These are phyloP conservation scores for Trichoderma asperelloides DNA, from an alignment of 495 filamentous ascomycete genomes.

Conservation along the genomic window DNA sequence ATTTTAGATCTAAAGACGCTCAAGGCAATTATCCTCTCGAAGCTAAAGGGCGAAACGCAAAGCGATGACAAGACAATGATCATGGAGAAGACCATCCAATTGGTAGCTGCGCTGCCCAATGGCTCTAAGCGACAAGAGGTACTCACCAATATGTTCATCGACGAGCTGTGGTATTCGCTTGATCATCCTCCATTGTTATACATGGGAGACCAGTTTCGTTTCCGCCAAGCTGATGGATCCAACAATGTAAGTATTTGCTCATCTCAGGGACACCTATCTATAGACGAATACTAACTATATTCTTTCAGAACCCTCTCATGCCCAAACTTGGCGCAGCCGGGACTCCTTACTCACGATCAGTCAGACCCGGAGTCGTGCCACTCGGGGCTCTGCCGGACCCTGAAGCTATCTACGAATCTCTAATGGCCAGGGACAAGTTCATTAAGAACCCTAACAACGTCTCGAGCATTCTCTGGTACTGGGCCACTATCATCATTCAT, in stretches of 20 bases:
- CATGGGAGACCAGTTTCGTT: conserved; percentile 56
- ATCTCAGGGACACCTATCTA: neutral
- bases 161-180: conserved; percentile 58
- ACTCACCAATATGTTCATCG: conserved; percentile 61
- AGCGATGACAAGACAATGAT: conserved; percentile 69
- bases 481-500: conserved; percentile 85
- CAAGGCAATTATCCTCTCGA: conserved; percentile 23
- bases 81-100: conserved; percentile 71
- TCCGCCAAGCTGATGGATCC: conserved; percentile 67
- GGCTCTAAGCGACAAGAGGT: conserved; percentile 53
- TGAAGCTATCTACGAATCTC: conserved; percentile 64
- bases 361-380: conserved; percentile 53
- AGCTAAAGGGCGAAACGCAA: conserved; percentile 42
- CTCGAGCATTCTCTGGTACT: conserved; percentile 82
- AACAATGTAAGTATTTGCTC: conserved; percentile 30
- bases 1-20: conserved; percentile 33
- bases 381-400: conserved; percentile 65
- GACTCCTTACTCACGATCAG: conserved; percentile 61
- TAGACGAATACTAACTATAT: neutral
- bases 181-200: conserved; percentile 48
- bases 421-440: conserved; percentile 41
- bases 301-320: conserved; percentile 29
- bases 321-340: conserved; percentile 38
- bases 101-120: conserved; percentile 56
- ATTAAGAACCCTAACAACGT: conserved; percentile 56